Evolutionary conservation across 192 early-diverging fungal genomes (phyloP).

Genomic region (Backusella tarrabulga): DNA sequence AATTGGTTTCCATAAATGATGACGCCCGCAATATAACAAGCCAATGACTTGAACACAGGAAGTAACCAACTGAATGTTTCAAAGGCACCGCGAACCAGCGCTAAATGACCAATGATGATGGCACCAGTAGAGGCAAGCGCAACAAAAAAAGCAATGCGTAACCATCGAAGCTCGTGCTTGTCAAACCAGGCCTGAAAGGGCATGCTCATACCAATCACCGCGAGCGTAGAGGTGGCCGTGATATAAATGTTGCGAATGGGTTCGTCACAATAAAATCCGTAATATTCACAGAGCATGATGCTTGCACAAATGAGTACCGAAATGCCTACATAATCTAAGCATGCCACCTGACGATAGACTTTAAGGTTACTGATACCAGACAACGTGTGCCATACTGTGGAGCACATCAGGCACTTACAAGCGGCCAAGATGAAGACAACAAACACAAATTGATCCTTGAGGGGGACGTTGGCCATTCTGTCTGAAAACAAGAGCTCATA

Average conservation of each 20-base stretch:
- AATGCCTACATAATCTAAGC: constrained; percentile 63
- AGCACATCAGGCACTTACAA: constrained; percentile 59
- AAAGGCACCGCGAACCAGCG: constrained; percentile 40
- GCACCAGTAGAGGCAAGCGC: constrained; percentile 49
- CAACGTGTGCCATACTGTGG: constrained; percentile 59
- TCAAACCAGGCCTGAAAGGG: constrained; percentile 57
- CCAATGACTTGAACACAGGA: constrained; percentile 50
- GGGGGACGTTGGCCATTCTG: constrained; percentile 21
- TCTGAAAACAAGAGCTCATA: constrained; percentile 46
- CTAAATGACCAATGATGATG: constrained; percentile 48
- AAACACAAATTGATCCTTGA: constrained; percentile 49
- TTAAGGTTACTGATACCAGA: constrained; percentile 51
- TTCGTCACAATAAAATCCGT: constrained; percentile 56
- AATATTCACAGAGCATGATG: constrained; percentile 56
- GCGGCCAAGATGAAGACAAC: constrained; percentile 59
- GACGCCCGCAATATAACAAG: constrained; percentile 54
- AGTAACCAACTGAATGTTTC: constrained; percentile 41
- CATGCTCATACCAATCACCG: constrained; percentile 46
- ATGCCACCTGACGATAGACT: constrained; percentile 49
- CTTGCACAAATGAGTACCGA: constrained; percentile 58
- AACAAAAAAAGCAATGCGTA: constrained; percentile 54
- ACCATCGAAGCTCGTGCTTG: constrained; percentile 34
- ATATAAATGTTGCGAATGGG: constrained; percentile 49
- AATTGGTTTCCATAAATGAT: constrained; percentile 58
- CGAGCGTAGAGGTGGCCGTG: constrained; percentile 42